Percentiles rank a stretch among this genome's conserved stretches.
These are phyloP conservation scores for Ambrosia artemisiifolia DNA, from an alignment of 129 eudicot genomes.

Conservation along the genomic window DNA sequence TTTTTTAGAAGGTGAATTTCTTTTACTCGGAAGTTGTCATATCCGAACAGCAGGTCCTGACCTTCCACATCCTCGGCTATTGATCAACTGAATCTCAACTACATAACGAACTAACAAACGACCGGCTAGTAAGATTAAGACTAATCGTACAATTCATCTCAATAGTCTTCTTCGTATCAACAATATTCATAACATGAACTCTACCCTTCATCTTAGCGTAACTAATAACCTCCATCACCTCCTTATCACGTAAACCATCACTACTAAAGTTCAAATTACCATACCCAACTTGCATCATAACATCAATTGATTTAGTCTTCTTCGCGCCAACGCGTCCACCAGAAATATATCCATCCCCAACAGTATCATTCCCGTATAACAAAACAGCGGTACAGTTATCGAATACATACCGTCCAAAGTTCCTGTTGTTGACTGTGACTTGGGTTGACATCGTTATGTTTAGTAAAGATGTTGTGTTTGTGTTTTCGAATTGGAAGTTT, in stretches of 20 bases:
- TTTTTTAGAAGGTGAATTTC: too few relatives aligned
- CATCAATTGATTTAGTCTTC: constrained; percentile 7
- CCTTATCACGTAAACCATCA: background rate
- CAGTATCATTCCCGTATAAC: constrained; percentile 29
- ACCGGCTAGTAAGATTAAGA: constrained; percentile 21
- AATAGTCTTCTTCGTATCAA: constrained; percentile 17
- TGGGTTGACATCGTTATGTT: constrained; percentile 29
- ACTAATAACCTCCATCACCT: constrained; percentile 27
- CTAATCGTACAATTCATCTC: constrained; percentile 44
- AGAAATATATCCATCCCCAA: constrained; percentile 32
- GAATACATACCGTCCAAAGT: constrained; percentile 40
- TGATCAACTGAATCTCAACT: constrained; percentile 1
- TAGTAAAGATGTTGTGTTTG: constrained; percentile 18
- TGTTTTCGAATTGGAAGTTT: constrained; percentile 17
- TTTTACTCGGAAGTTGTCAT: too few relatives aligned
- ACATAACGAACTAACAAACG: constrained; percentile 26
- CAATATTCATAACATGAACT: constrained; percentile 27
- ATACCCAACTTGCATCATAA: constrained; percentile 28
- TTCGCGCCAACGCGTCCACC: constrained; percentile 32
- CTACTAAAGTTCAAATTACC: constrained; percentile 24
- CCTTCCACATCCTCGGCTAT: too few relatives aligned
- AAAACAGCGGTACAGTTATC: constrained; percentile 29
- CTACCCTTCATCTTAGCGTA: constrained; percentile 36
- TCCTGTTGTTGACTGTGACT: constrained; percentile 29
- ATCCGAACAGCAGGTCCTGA: too few relatives aligned